phyloP scores from a whole-genome alignment of 208 protist species.

The Borovskyia barvae region DNA sequence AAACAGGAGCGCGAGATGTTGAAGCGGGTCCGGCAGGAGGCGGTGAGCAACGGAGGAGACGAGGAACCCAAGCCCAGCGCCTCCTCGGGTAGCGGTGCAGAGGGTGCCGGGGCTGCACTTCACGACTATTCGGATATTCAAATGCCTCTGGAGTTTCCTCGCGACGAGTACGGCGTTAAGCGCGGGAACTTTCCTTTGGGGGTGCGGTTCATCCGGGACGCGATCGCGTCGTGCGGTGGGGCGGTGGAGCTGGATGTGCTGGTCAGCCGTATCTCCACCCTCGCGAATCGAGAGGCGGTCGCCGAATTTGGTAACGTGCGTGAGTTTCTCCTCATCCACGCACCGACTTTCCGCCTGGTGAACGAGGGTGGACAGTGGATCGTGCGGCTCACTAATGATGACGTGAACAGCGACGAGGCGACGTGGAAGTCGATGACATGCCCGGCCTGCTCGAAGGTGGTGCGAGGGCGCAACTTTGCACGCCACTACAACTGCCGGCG shows the following conservation, averaged over 20 bases:
- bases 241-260: conserved; percentile 89
- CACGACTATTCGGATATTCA: conserved; percentile 78
- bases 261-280: conserved; percentile 73
- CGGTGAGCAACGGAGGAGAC: not conserved
- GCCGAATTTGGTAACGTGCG: conserved; percentile 88
- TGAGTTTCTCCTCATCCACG: conserved; percentile 89
- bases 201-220: conserved; percentile 89
- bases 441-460: conserved; percentile 79
- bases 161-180: conserved; percentile 89
- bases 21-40: conserved; percentile 38
- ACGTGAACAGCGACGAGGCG: conserved; percentile 35
- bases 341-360: conserved; percentile 76
- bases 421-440: conserved; percentile 86
- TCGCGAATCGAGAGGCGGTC: conserved; percentile 71
- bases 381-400: conserved; percentile 58
- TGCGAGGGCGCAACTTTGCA: conserved; percentile 84
- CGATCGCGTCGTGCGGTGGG: conserved; percentile 76
- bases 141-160: conserved; percentile 86
- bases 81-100: not conserved
- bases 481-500: conserved; percentile 76
- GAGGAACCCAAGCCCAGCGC: too few relatives aligned
- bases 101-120: not conserved
- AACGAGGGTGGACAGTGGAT: conserved; percentile 75
- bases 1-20: conserved; percentile 72
- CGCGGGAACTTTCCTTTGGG: conserved; percentile 87